phyloP scores from a whole-genome alignment of 208 protist species.

The Phytomonas francai region DNA sequence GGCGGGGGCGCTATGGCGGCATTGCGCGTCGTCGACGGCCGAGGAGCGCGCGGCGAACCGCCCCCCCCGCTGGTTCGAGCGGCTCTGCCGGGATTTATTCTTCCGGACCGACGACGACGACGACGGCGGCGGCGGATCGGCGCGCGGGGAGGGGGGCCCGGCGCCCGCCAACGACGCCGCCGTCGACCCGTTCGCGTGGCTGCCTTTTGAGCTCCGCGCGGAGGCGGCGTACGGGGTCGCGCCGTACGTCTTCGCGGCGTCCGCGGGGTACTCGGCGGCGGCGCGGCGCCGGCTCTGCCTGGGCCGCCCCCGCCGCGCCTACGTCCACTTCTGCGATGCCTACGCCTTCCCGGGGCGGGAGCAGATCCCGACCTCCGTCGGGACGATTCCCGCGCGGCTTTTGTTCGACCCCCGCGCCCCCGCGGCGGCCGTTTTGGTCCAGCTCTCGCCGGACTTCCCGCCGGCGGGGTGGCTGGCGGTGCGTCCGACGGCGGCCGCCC shows the following conservation, averaged over 20 bases:
- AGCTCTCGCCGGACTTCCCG: conserved; percentile 80
- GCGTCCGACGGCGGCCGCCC: conserved; percentile 55
- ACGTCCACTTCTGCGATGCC: conserved; percentile 84
- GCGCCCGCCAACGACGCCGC: no score
- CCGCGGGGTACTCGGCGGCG: conserved; percentile 55
- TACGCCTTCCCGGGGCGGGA: conserved; percentile 82
- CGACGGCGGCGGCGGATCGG: conserved; percentile 6
- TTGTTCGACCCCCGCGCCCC: conserved; percentile 59
- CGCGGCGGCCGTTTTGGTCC: conserved; percentile 63
- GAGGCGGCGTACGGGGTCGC: conserved; percentile 54
- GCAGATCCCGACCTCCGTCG: conserved; percentile 81
- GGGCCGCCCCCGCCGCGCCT: conserved; percentile 57
- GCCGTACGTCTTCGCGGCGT: conserved; percentile 57
- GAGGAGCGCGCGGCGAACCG: conserved; percentile 17
- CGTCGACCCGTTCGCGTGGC: conserved; percentile 61
- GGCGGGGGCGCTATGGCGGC: conserved; percentile 35
- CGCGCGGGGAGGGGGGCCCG: no score
- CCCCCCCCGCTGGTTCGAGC: conserved; percentile 70
- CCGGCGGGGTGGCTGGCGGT: conserved; percentile 89
- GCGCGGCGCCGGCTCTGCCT: conserved; percentile 57
- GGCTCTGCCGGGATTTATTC: conserved; percentile 76
- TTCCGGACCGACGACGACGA: conserved; percentile 44
- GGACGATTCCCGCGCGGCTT: conserved; percentile 65
- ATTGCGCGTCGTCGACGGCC: conserved; percentile 20
- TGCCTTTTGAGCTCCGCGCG: conserved; percentile 77